Conservation (phyloP, 306 rosid species). For the Ochetophila trinervis region DNA sequence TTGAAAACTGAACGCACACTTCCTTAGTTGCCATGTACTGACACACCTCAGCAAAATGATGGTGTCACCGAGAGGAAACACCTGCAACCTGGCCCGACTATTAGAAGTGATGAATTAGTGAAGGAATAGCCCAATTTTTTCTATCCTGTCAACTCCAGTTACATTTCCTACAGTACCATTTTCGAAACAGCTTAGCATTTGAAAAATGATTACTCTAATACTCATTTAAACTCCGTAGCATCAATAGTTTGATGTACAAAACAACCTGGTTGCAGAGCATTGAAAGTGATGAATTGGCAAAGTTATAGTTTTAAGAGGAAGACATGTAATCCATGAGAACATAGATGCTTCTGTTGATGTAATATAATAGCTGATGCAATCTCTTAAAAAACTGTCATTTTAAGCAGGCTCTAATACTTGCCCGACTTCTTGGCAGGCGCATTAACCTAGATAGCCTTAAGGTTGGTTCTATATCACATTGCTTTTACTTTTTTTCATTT, state of each 20-base stretch:
- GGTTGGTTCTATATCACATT: constrained; percentile 43
- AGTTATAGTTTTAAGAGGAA: background rate
- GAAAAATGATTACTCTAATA: background rate
- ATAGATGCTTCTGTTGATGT: background rate
- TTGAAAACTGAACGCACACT: no score
- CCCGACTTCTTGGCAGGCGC: constrained; percentile 70
- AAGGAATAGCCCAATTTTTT: no score
- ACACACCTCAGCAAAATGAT: no score
- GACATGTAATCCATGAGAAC: background rate
- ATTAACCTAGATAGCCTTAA: constrained; percentile 63
- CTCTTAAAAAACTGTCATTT: constrained; percentile 19
- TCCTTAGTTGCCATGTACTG: no score
- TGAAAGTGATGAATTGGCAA: background rate
- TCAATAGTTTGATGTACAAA: no score
- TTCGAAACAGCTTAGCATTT: background rate
- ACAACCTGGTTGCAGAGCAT: no score
- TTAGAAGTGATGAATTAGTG: no score
- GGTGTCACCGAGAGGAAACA: no score
- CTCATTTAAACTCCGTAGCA: no score
- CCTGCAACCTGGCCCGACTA: no score
- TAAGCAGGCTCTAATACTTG: constrained; percentile 85
- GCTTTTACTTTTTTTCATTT: constrained; percentile 6
- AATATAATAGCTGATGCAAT: background rate
- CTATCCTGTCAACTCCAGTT: background rate
- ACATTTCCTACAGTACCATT: background rate